Evolutionary conservation across 129 eudicot genomes (phyloP), one percentile per base, ranked within the genome.

Genomic region (Chrysanthemum lavandulifolium): DNA sequence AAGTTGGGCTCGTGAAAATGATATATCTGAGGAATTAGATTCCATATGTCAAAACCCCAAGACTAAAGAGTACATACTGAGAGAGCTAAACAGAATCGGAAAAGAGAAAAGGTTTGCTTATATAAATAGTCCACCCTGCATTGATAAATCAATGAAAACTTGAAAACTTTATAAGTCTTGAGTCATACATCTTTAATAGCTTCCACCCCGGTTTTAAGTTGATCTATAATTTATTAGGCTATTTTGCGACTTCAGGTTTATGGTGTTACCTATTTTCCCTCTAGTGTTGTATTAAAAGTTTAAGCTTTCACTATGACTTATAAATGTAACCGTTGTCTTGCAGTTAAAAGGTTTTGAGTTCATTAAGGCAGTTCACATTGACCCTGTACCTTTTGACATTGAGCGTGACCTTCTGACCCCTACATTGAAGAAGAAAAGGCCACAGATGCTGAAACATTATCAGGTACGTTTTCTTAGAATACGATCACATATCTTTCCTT

Each of bases 321-420:
- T 50, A 48, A 67, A 11, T 48, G 57, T 50, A 11, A 21, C 53
- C 23, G 1, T 60, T 67, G n/a, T 71, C 23, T 79, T 69, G 80
- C 89, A 91, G 97, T 72, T 92, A 75, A 92, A 92, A 82, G 97
- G 97, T 5, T 92, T 92, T 80, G 96, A 92, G 74, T 72, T 86
- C 10, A 71, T 92, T 21, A 92, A 83, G 79, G 91, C 88, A 16
- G 68, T 89, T 68, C 91, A 88, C 85, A 84, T 92, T 71, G 96
- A 92, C 58, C 96, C 91, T 4, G 78, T 74, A 52, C 97, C 91
- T n/a, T 92, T 92, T 65, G 93, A 88, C 86, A 89, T 92, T 76
- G 94, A 92, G 2, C 91, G 89, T n/a, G 97, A 92, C 80, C 97
- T 92, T 59, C 69, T 88, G 18, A 92, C 97, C 6, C 97, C 93